Conservation (phyloP, 2,329 filamentous ascomycete species). For the Botrytis galanthina region DNA sequence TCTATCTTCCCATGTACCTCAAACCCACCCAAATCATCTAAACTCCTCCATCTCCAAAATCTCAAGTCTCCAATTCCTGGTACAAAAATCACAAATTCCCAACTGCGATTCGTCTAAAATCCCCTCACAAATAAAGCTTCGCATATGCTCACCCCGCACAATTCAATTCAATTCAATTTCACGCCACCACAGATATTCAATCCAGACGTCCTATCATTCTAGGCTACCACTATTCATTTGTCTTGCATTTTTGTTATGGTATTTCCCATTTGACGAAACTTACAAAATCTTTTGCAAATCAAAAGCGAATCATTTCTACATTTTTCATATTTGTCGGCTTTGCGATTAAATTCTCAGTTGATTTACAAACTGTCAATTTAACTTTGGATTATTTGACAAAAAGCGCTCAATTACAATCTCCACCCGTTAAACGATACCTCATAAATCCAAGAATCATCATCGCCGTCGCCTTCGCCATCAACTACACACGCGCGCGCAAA, state of each 20-base stretch:
- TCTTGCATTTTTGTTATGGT: background rate
- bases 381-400: fast-evolving
- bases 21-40: background rate
- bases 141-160: background rate
- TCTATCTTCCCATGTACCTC: too few relatives aligned
- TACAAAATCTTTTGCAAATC: background rate
- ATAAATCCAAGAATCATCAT: background rate
- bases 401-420: fast-evolving
- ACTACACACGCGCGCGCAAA: fast-evolving
- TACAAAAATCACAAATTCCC: background rate
- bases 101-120: background rate
- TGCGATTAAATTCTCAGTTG: too few relatives aligned
- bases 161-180: background rate
- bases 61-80: fast-evolving
- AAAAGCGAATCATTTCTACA: background rate
- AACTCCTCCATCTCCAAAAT: too few relatives aligned
- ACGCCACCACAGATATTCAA: background rate
- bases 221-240: background rate
- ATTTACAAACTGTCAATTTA: too few relatives aligned
- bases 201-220: background rate
- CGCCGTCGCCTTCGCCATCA: background rate
- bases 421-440: fast-evolving
- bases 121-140: background rate
- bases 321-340: background rate
- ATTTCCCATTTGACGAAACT: background rate